These are phyloP conservation scores for Cladosporium halotolerans DNA, from an alignment of 2,329 filamentous ascomycete genomes.

Conservation along the genomic window DNA sequence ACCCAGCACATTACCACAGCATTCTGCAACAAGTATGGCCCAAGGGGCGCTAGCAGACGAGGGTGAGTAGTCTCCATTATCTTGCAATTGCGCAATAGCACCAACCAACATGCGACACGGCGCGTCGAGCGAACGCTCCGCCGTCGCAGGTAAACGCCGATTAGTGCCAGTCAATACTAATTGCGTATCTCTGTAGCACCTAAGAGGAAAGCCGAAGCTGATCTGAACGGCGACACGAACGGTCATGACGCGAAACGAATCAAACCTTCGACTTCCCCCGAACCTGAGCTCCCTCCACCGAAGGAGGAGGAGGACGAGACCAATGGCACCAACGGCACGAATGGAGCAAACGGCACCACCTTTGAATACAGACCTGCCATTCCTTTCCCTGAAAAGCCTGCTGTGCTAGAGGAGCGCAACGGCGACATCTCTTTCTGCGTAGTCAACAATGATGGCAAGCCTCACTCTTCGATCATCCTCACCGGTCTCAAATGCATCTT, in stretches of 20 bases:
- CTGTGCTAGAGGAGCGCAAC: slow-evolving; percentile 85
- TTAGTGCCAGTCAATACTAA: no score
- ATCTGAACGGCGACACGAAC: slow-evolving; percentile 44
- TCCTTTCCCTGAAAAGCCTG: slow-evolving; percentile 88
- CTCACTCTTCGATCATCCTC: slow-evolving; percentile 86
- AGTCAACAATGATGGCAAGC: slow-evolving; percentile 88
- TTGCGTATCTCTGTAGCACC: slow-evolving; percentile 23
- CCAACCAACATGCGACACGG: no score
- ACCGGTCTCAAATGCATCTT: slow-evolving; percentile 97
- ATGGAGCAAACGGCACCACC: slow-evolving; percentile 12
- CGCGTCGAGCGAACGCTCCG: no score
- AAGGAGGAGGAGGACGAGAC: slow-evolving; percentile 12
- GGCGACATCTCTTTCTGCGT: slow-evolving; percentile 96
- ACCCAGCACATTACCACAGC: neutral
- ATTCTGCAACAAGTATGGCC: neutral
- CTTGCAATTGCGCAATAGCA: neutral
- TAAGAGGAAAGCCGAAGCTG: slow-evolving; percentile 72
- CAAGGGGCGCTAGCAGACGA: slow-evolving; percentile 5
- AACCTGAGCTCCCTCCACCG: slow-evolving; percentile 29
- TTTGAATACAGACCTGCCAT: slow-evolving; percentile 48
- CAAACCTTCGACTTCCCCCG: slow-evolving; percentile 43
- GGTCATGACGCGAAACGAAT: slow-evolving; percentile 57
- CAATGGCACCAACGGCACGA: slow-evolving; percentile 1
- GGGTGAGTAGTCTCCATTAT: neutral
- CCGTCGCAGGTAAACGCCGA: no score